Base-by-base conservation (phyloP, 441 rosid genomes). In the Gossypium trilobum region DNA sequence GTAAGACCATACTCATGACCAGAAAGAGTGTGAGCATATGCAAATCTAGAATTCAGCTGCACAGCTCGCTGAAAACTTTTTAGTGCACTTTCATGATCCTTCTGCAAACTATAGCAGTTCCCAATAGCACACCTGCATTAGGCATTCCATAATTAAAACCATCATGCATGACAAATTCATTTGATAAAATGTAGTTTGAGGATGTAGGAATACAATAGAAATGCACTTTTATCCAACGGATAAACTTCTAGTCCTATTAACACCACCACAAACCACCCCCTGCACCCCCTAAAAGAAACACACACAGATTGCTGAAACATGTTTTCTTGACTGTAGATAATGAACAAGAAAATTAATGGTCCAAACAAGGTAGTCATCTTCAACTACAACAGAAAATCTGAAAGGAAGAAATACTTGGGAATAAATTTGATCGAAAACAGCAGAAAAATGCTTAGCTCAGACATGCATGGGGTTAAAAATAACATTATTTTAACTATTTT, bases 21-120 rank as follows among this genome's bases (percentile, higher is more conserved):
- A 31, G 93, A 95, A 71, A 95, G 96, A 16, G 97, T 91, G 81
- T 88, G 91, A 11, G 96, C 99, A 68, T 95, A 95, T 77, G 95
- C 87, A 85, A 87, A 95, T 91, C 88, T 87, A 74, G 97, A 84
- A 81, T 87, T 81, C 65, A 89, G 85, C 65, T 91, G 92, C 77
- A 87, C 86, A 36, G 97, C 97, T 79, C 96, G 85, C 84, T 85
- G 87, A 74, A 95, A 95, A 79, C 83, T 88, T 80, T 92, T 92
- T 62, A 91, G 81, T 73, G 99, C 97, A 74, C 89, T 84, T 86
- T 92, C 97, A 20, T 90, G 97, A 82, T 92, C 93, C 82, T 92
- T 92, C 80, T 88, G 96, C 84, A 89, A 85, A 83, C 97, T 89
- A 79, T 86, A 89, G 79, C 89, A 88, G 79, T 94, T 94, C 72